Evolutionary conservation across 345 rosid genomes (phyloP).

Genomic region (Dipteronia dyeriana): DNA sequence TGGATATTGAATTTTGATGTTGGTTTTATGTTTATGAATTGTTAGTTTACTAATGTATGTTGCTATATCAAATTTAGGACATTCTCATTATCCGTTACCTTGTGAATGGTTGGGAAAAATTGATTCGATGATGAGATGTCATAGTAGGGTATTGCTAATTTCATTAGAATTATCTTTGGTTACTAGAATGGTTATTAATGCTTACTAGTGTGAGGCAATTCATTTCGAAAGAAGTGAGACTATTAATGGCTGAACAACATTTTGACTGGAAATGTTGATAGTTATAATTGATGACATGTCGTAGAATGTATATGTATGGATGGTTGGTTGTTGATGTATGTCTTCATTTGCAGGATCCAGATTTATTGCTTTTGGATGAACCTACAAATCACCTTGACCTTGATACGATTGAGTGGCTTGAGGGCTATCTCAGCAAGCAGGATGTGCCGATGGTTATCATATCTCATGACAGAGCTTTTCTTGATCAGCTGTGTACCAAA

Average conservation of each 20-base stretch:
- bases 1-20: neutral
- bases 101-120: neutral
- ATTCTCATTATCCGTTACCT: neutral
- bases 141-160: neutral
- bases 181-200: neutral
- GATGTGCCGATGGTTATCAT: conserved; percentile 96
- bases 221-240: neutral
- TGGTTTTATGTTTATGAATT: neutral
- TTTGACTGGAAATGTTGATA: neutral
- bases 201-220: neutral
- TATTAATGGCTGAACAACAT: neutral
- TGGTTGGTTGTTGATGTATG: conserved; percentile 13
- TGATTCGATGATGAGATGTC: neutral
- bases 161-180: neutral
- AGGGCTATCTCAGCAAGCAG: conserved; percentile 86
- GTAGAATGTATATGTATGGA: neutral
- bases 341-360: conserved; percentile 69
- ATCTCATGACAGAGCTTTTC: conserved; percentile 95
- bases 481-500: conserved; percentile 92
- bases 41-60: neutral
- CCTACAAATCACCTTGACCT: conserved; percentile 98
- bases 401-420: conserved; percentile 97
- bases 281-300: neutral
- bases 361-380: conserved; percentile 89
- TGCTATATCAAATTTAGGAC: neutral